These are phyloP conservation scores for Nicotiana sylvestris DNA, from an alignment of 257 asterid genomes.

Conservation along the genomic window DNA sequence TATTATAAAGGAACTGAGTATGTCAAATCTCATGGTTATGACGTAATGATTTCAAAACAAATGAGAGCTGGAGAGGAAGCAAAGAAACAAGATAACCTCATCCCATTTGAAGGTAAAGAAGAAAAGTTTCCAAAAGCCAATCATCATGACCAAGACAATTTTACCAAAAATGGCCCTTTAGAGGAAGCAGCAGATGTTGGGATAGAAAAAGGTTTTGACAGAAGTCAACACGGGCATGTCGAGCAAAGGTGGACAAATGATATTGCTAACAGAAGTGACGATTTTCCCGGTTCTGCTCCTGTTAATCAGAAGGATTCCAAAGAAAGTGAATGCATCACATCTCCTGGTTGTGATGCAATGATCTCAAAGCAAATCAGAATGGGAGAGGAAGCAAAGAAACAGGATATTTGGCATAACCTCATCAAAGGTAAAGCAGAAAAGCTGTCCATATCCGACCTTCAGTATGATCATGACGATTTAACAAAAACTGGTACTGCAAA, in stretches of 20 bases:
- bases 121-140: not conserved
- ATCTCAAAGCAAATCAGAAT: not conserved
- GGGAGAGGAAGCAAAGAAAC: not conserved
- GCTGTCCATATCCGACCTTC: not conserved
- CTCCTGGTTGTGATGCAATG: not conserved
- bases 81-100: not conserved
- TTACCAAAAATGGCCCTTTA: not conserved
- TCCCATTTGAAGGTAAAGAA: not conserved
- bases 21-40: not conserved
- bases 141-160: not conserved
- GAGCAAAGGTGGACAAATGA: not conserved
- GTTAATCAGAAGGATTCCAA: not conserved
- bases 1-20: not conserved
- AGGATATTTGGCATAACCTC: not conserved
- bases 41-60: not conserved
- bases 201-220: not conserved
- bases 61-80: not conserved
- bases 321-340: not conserved
- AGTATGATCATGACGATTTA: not conserved
- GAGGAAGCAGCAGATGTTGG: not conserved
- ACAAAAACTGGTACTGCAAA: not conserved
- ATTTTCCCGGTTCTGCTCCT: not conserved
- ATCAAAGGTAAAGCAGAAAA: slow-evolving; percentile 10
- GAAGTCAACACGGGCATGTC: not conserved
- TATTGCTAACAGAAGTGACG: not conserved